Base-by-base conservation (phyloP, 306 rosid genomes). In the Rubus idaeus region DNA sequence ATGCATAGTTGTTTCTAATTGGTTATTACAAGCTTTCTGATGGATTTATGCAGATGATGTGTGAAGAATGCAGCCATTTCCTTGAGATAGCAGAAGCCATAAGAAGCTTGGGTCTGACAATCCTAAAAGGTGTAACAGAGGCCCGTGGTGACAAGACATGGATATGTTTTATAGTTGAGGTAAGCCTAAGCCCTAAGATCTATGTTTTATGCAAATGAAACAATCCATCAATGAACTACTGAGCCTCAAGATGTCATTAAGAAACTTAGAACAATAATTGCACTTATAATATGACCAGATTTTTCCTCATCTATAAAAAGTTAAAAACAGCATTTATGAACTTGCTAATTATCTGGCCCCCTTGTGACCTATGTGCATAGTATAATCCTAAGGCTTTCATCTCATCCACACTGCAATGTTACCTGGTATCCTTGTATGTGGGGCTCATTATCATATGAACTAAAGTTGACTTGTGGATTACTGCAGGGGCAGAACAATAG, bases 161-260 rank as follows among this genome's bases (percentile, higher is more conserved):
- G 89, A 90, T 96, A 83, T 89, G 97, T 83, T 96, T 96, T 87
- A 90, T 91, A 57, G 97, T 96, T 82, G 98, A 93, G 97, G 98
- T 91, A 85, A 65, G 50, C 47, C 49, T 64, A 40, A 56, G 87
- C 30, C 47, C 49, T 64, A 40, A 56, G 87, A 56, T 82, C 51
- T 6, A 35, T 51, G 23, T 23, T 30, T 30, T 35, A 16, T 18
- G 49, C 50, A 52, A 66, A 10, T n/a, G 30, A 42, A 18, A 42
- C 0, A 66, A 39, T 49, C 3, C 11, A 30, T 51, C 62, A 70
- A 30, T 70, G 56, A 11, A 21, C 21, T 49, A 12, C 63, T 71
- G 47, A 49, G 35, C 63, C 12, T 71, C 60, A 21, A 35, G 50
- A 46, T 68, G 61, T 26, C 44, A 35, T 69, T 30, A 30, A 50